Evolutionary conservation across 331 rosid species (phyloP), one percentile per base, ranked within the genome.

Genomic region (Spiraea crenata): DNA sequence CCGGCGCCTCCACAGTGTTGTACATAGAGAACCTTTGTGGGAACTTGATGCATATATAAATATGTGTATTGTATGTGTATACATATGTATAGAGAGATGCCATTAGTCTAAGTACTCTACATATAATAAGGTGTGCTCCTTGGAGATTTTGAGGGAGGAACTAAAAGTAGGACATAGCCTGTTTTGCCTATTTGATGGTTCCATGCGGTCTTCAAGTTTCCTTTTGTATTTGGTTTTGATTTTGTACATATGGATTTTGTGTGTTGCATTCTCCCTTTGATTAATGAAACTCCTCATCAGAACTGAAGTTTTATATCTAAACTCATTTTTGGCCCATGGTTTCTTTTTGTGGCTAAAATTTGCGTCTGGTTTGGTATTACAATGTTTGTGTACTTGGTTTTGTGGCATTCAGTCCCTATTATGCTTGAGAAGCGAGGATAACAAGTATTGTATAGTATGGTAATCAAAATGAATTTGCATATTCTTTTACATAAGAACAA

Each of bases 1-100:
- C 74, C 81, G 70, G 66, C 67, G 73, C 76, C 62, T 72, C 83
- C 69, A 63, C 69, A 47, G 5, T 50, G 62, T 74, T 81, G 78
- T 83, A 70, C 74, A 70, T 42, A 79, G 67, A 77, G 41, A 63
- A 41, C 31, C 79, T 70, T 62, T 69, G 55, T 75, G 56, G 77
- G 71, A 76, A 38, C 8, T 25, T 45, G 40, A 67, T 75, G 50
- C 50, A 57, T 47, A 56, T 63, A 63, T 64, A 39, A 65, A 63
- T 51, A 35, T 73, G 1, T 59, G 35, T 67, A 38, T 57, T 52
- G 13, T 73, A 59, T 72, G 20, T 40, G 6, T 40, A 59, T 45
- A 11, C 49, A 20, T 52, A 6, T 19, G 65, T 40, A 41, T 15
- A 57, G 20, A 48, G 37, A 72, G 67, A 73, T 61, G 48, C 9